These are phyloP conservation scores for Suillus subalutaceus DNA, from an alignment of 768 basidiomycete species.

Conservation along the genomic window DNA sequence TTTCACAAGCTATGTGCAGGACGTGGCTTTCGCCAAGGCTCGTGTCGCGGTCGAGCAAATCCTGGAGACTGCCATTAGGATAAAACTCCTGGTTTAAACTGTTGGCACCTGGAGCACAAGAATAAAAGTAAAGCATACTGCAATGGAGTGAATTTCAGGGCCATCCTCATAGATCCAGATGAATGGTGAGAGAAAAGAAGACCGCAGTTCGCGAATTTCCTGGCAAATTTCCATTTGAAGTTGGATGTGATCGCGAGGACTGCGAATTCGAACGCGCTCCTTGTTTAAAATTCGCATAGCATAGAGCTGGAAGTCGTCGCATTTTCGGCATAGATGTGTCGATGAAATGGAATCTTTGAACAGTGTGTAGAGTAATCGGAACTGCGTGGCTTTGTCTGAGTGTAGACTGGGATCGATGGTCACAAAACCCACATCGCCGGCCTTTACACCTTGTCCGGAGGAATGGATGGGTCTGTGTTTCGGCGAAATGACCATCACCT, in stretches of 20 bases:
- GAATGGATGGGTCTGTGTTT: conserved; percentile 38
- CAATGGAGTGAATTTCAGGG: conserved; percentile 41
- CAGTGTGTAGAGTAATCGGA: conserved; percentile 33
- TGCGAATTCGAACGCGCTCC: conserved; percentile 13
- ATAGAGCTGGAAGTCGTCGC: conserved; percentile 37
- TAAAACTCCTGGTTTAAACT: conserved; percentile 36
- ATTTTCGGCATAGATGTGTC: conserved; percentile 26
- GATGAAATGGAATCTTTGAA: conserved; percentile 12
- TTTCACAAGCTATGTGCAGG: conserved; percentile 49
- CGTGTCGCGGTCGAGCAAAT: conserved; percentile 36
- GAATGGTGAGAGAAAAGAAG: conserved; percentile 43
- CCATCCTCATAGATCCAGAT: conserved; percentile 45
- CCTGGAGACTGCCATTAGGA: conserved; percentile 33
- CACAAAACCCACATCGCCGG: conserved; percentile 9
- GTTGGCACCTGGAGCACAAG: conserved; percentile 14
- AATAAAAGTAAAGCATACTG: conserved; percentile 31
- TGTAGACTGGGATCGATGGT: conserved; percentile 18
- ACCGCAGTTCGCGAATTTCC: conserved; percentile 34
- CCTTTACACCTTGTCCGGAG: conserved; percentile 25
- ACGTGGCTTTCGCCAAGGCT: conserved; percentile 39
- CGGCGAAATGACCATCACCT: conserved; percentile 49
- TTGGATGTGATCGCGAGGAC: conserved; percentile 19
- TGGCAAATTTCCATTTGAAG: conserved; percentile 41
- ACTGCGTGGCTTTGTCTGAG: conserved; percentile 31
- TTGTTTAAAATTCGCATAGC: conserved; percentile 29